These are phyloP conservation scores for Monilinia fructigena DNA, from an alignment of 2,329 filamentous ascomycete species.

Conservation along the genomic window DNA sequence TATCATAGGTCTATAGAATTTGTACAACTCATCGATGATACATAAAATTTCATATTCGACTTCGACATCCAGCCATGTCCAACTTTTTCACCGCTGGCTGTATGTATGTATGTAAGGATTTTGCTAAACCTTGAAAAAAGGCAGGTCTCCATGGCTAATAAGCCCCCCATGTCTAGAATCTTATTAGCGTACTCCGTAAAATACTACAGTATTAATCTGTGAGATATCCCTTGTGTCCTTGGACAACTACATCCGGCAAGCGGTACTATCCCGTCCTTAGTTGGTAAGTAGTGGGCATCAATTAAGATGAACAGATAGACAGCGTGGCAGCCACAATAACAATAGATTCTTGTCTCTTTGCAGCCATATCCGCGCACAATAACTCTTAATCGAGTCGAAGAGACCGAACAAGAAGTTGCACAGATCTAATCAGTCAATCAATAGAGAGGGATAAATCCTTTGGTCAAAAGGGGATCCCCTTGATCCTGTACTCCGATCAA, in stretches of 20 bases:
- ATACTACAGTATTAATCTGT: background rate
- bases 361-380: conserved; percentile 1
- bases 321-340: conserved; percentile 14
- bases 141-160: conserved; percentile 5
- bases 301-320: conserved; percentile 16
- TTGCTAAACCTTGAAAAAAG: conserved; percentile 15
- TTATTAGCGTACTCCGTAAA: background rate
- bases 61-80: conserved; percentile 12
- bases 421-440: conserved; percentile 11
- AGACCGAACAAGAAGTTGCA: conserved; percentile 10
- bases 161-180: conserved; percentile 8
- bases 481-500: conserved; percentile 8
- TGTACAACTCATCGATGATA: conserved; percentile 25
- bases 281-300: background rate
- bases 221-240: conserved; percentile 12
- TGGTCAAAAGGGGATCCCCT: conserved; percentile 17
- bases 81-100: conserved; percentile 19
- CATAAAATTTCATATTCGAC: conserved; percentile 1
- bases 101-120: conserved; percentile 8
- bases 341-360: background rate
- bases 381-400: background rate
- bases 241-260: conserved; percentile 8
- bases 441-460: background rate
- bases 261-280: conserved; percentile 8
- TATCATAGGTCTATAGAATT: conserved; percentile 16